These are phyloP conservation scores for Colletotrichum destructivum DNA, from an alignment of 2,329 filamentous ascomycete species.

Conservation along the genomic window DNA sequence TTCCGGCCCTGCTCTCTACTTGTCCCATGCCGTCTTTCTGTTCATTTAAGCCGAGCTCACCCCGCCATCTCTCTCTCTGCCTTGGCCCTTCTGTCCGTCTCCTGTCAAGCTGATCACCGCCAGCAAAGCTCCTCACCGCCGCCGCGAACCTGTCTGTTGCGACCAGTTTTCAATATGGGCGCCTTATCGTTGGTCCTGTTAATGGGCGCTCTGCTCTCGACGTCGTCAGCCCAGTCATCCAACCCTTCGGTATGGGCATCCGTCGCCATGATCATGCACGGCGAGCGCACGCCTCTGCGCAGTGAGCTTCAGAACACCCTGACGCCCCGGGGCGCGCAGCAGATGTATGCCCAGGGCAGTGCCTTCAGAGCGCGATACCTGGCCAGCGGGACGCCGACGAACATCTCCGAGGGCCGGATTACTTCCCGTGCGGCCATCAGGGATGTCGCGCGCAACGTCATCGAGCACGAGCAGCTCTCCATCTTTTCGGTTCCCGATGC, in stretches of 20 bases:
- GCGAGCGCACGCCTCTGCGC: constrained; percentile 65
- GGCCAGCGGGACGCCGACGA: constrained; percentile 44
- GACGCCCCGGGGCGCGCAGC: constrained; percentile 68
- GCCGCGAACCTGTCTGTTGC: neutral
- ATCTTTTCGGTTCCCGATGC: constrained; percentile 59
- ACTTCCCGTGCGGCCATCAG: constrained; percentile 57
- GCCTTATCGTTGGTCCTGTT: constrained; percentile 42
- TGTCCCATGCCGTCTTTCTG: neutral
- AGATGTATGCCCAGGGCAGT: constrained; percentile 64
- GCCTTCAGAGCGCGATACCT: constrained; percentile 67
- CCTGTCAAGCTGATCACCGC: neutral
- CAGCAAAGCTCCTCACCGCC: neutral
- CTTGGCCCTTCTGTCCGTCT: neutral
- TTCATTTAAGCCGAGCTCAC: constrained; percentile 26
- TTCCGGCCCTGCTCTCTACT: neutral
- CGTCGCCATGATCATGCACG: constrained; percentile 65
- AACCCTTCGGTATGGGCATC: constrained; percentile 64
- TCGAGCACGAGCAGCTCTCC: constrained; percentile 65
- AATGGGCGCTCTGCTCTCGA: constrained; percentile 46
- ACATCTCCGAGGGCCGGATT: constrained; percentile 45
- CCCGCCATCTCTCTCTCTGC: neutral
- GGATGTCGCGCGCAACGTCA: constrained; percentile 58
- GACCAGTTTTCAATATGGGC: constrained; percentile 41
- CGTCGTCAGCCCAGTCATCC: constrained; percentile 50
- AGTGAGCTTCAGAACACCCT: constrained; percentile 53